Conservation (phyloP, 805 yeast species). For the Barnettozyma sucrosica region DNA sequence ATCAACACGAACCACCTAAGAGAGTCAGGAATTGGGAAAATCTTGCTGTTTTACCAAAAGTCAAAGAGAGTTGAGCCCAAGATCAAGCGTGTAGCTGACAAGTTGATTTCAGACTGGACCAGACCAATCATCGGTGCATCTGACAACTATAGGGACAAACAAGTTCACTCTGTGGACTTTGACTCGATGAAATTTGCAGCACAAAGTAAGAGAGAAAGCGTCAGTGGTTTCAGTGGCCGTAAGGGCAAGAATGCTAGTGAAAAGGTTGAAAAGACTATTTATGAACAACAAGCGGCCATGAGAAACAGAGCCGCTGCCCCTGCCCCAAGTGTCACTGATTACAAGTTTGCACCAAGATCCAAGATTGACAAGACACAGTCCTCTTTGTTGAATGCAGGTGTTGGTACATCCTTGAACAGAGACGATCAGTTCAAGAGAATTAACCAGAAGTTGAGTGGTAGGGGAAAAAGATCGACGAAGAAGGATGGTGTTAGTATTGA, state of each 20-base stretch:
- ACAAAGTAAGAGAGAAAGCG: constrained; percentile 10
- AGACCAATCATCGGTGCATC: constrained; percentile 95
- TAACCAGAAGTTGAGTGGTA: constrained; percentile 36
- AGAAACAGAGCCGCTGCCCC: constrained; percentile 96
- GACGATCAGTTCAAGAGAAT: constrained; percentile 82
- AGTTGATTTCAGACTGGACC: constrained; percentile 94
- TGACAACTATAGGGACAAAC: constrained; percentile 87
- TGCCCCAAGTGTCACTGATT: constrained; percentile 81
- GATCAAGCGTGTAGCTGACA: constrained; percentile 84
- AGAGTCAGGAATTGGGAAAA: constrained; percentile 92
- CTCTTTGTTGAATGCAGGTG: constrained; percentile 36
- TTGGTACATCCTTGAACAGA: constrained; percentile 45
- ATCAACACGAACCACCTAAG: constrained; percentile 93
- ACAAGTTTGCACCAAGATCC: constrained; percentile 84
- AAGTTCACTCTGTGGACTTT: constrained; percentile 63
- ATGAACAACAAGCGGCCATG: constrained; percentile 86
- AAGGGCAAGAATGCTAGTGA: not conserved
- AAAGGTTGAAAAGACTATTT: constrained; percentile 49
- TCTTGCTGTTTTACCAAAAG: constrained; percentile 87
- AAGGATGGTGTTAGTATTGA: constrained; percentile 78
- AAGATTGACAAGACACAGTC: constrained; percentile 40
- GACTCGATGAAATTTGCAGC: constrained; percentile 34
- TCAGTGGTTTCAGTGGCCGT: constrained; percentile 14
- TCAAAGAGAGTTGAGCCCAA: constrained; percentile 83
- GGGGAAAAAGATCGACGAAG: constrained; percentile 28